Evolutionary conservation across 495 filamentous ascomycete genomes (phyloP), one percentile per base, ranked within the genome.

Genomic region (Xanthoparmelia taractica): DNA sequence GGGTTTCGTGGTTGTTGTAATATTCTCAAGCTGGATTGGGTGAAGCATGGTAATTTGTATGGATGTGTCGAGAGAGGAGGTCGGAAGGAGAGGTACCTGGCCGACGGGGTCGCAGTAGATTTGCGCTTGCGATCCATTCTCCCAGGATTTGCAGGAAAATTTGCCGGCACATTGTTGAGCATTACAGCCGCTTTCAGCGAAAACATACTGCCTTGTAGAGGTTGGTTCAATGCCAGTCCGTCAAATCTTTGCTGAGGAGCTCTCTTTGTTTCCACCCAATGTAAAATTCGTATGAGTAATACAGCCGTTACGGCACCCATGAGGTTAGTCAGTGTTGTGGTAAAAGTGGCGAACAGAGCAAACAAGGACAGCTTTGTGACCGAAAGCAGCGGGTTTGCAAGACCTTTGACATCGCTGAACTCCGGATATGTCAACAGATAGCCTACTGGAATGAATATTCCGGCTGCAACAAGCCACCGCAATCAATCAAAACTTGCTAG

Each of bases 241-340:
- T 61, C 40, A 31, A 52, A 61, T 27, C 56, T 58, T 48, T 68
- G 37, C 29, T 45, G 38, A n/a, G 61, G 45, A 25, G 58, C 25
- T 38, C 63, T 57, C 8, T 61, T 23, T 25, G 66, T 67, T 52
- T 63, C 31, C 4, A 68, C 40, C 58, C 60, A 70, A 34, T 68
- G 60, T 8, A 72, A 48, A 8, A 64, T 67, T 0, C 68, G 70
- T 18, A 72, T 43, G 5, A 69, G 63, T n/a, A 72, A 54, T 0
- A 70, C 68, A 17, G 70, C 70, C 11, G 68, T 64, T 13, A 66
- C 64, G 20, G 70, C 68, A 6, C 70, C 70, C 70, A 72, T 72
- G 15, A 72, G 62, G 54, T 70, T 72, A 33, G 61, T 63, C 10
- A 70, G 50, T 15, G 70, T 65, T 20, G 64, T 68, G 4, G 70